Percentiles rank a stretch among this genome's conserved stretches.
Evolutionary conservation across 345 rosid genomes (phyloP).

Genomic region (thale cress (Arabidopsis thaliana)): DNA sequence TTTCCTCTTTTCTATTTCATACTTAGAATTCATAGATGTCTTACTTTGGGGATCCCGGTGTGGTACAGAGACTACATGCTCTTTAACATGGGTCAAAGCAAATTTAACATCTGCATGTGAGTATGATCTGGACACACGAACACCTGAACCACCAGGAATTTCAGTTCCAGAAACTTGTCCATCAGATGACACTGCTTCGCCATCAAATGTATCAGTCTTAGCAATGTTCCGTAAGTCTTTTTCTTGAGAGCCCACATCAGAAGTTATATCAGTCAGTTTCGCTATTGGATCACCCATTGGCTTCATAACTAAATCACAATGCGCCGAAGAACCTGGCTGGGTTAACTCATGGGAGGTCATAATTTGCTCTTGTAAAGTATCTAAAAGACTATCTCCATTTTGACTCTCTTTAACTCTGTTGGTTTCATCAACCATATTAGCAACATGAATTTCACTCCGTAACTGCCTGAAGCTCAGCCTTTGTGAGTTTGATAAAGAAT

Average conservation of each 20-base stretch:
- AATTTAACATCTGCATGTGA: constrained; percentile 46
- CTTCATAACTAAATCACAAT: constrained; percentile 48
- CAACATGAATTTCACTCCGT: constrained; percentile 33
- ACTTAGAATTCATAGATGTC: constrained; percentile 38
- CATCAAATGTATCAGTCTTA: constrained; percentile 30
- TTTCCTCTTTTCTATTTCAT: constrained; percentile 52
- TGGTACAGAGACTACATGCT: constrained; percentile 44
- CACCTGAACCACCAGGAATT: constrained; percentile 36
- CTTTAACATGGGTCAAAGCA: constrained; percentile 41
- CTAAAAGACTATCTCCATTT: constrained; percentile 31
- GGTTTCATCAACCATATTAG: constrained; percentile 23
- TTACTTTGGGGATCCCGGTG: constrained; percentile 43
- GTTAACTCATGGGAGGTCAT: constrained; percentile 35
- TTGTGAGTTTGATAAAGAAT: constrained; percentile 29
- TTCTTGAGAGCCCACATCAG: constrained; percentile 52
- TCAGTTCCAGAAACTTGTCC: constrained; percentile 44
- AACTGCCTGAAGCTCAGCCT: constrained; percentile 23
- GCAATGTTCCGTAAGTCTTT: constrained; percentile 36
- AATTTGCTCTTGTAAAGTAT: constrained; percentile 45
- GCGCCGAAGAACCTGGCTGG: constrained; percentile 42
- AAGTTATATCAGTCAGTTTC: constrained; percentile 46
- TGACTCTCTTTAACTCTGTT: constrained; percentile 30
- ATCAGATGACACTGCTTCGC: constrained; percentile 44
- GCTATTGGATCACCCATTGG: constrained; percentile 47
- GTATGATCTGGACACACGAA: constrained; percentile 41